phyloP scores from a whole-genome alignment of 1,284 basidiomycete genomes.

The Marasmius sp. region DNA sequence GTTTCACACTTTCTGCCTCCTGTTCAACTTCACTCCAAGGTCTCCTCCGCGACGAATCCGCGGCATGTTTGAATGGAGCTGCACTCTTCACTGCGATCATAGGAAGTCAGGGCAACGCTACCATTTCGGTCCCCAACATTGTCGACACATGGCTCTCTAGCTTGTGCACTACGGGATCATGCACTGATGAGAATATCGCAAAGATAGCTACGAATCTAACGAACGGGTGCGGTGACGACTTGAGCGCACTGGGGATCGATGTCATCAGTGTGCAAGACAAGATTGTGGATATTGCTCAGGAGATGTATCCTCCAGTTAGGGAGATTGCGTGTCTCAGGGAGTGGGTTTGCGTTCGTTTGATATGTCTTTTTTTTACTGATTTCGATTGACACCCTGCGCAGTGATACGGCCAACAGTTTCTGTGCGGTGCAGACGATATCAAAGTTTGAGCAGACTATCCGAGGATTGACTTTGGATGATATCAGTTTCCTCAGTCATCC shows the following conservation, averaged over 20 bases:
- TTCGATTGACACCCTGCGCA: conserved; percentile 16
- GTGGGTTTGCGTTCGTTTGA: conserved; percentile 34
- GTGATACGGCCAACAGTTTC: conserved; percentile 38
- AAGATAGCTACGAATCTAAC: conserved; percentile 42
- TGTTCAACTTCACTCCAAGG: conserved; percentile 18
- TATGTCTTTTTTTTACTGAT: not conserved
- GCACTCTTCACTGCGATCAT: conserved; percentile 21
- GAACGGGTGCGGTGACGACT: conserved; percentile 47
- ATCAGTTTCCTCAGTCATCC: conserved; percentile 26
- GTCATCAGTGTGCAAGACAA: conserved; percentile 16
- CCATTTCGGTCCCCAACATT: conserved; percentile 1
- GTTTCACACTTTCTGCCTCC: conserved; percentile 12
- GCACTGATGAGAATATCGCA: conserved; percentile 33
- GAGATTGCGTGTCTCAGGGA: conserved; percentile 54
- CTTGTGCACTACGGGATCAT: conserved; percentile 27
- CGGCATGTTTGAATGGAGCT: conserved; percentile 27
- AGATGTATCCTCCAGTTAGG: conserved; percentile 50
- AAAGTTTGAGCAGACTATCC: conserved; percentile 42
- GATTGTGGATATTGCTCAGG: conserved; percentile 38
- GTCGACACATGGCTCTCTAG: conserved; percentile 24
- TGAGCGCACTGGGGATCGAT: conserved; percentile 33
- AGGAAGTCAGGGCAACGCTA: conserved; percentile 4
- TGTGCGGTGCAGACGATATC: conserved; percentile 53
- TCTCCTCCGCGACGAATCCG: conserved; percentile 24
- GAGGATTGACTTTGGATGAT: conserved; percentile 30